Conservation (phyloP, 768 basidiomycete species). For the Serendipita sp. region DNA sequence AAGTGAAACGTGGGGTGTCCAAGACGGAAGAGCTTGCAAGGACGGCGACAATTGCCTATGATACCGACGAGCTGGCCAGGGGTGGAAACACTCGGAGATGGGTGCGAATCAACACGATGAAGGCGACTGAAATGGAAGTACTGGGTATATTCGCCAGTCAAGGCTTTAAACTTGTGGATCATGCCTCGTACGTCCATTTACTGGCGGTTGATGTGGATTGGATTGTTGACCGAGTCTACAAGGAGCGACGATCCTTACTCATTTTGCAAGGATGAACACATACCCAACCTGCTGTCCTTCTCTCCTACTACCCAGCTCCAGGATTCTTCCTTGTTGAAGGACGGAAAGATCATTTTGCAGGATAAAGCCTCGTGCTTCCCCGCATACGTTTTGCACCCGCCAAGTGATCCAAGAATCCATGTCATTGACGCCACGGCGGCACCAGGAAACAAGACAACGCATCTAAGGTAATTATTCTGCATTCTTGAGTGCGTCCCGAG, state of each 20-base stretch:
- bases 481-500: too few species aligned
- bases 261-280: conserved; percentile 63
- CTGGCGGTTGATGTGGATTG: too few species aligned
- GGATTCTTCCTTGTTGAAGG: conserved; percentile 53
- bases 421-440: conserved; percentile 94
- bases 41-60: conserved; percentile 29
- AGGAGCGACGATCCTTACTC: conserved; percentile 13
- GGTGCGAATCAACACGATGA: conserved; percentile 62
- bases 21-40: conserved; percentile 51
- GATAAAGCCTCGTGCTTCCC: conserved; percentile 99
- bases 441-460: conserved; percentile 96
- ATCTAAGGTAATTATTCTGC: conserved; percentile 48
- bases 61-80: too few species aligned
- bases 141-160: not conserved
- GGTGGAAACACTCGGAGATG: conserved; percentile 58
- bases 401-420: conserved; percentile 31
- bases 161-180: not conserved
- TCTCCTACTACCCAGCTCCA: conserved; percentile 45
- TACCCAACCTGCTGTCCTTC: conserved; percentile 69
- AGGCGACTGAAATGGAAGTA: conserved; percentile 54
- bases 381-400: conserved; percentile 70
- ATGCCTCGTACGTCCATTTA: not conserved
- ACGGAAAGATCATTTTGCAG: conserved; percentile 80
- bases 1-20: conserved; percentile 56
- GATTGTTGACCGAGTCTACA: too few species aligned